phyloP scores from a whole-genome alignment of 2,329 filamentous ascomycete species.

The Aureobasidium pullulans region DNA sequence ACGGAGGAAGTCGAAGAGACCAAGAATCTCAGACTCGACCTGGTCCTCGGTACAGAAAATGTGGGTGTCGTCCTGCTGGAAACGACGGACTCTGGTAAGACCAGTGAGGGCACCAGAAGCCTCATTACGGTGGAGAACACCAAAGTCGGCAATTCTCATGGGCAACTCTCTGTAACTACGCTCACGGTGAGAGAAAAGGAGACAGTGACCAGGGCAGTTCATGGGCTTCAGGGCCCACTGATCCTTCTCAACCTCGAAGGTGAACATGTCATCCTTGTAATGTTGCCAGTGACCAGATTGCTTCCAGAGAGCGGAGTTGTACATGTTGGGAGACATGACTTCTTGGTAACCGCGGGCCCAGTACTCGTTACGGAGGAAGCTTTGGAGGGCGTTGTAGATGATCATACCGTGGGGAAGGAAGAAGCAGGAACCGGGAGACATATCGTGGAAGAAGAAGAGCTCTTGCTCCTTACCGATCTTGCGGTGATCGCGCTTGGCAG shows the following conservation, averaged over 20 bases:
- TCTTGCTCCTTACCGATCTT: constrained; percentile 94
- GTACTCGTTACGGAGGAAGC: constrained; percentile 79
- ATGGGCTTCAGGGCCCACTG: constrained; percentile 86
- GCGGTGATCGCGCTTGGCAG: constrained; percentile 93
- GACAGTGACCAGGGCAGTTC: constrained; percentile 94
- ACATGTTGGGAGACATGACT: constrained; percentile 95
- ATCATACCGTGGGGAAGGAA: constrained; percentile 86
- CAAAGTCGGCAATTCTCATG: constrained; percentile 90
- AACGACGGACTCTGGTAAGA: constrained; percentile 83
- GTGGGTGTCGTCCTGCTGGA: constrained; percentile 94
- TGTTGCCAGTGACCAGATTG: constrained; percentile 89
- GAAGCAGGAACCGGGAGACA: constrained; percentile 89
- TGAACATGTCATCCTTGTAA: constrained; percentile 94
- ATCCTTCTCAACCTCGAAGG: constrained; percentile 76
- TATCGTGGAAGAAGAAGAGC: constrained; percentile 92
- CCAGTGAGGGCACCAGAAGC: constrained; percentile 85
- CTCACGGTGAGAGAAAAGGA: constrained; percentile 77
- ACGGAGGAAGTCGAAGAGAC: constrained; percentile 79
- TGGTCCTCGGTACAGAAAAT: constrained; percentile 88
- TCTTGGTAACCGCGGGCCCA: constrained; percentile 91
- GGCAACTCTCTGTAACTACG: constrained; percentile 86
- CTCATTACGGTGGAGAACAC: constrained; percentile 91
- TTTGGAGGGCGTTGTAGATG: constrained; percentile 83
- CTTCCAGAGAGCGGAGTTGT: constrained; percentile 88
- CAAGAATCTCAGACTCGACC: constrained; percentile 67